A percentile compares a stretch with the other conserved stretches of the same genome.
These are phyloP conservation scores for Mucor lusitanicus DNA, from an alignment of 371 early-diverging fungal genomes.

Conservation along the genomic window DNA sequence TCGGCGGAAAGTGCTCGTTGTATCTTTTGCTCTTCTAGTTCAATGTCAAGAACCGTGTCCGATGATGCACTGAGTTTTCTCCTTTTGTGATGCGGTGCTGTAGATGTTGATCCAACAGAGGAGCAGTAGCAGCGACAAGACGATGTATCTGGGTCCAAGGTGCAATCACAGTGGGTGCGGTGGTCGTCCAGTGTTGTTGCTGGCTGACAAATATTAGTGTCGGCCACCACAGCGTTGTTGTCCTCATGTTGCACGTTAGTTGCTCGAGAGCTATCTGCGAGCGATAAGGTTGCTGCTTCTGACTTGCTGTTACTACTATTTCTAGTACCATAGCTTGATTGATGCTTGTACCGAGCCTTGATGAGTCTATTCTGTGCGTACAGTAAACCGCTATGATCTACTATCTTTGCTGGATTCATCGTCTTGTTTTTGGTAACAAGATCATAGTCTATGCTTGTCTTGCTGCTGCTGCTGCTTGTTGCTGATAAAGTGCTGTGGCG, in stretches of 20 bases:
- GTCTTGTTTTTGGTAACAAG: background rate
- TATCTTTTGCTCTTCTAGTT: background rate
- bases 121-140: no score
- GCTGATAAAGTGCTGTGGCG: background rate
- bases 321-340: background rate
- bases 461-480: background rate
- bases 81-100: background rate
- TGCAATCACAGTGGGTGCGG: background rate
- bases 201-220: background rate
- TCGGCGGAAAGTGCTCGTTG: background rate
- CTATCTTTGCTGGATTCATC: background rate
- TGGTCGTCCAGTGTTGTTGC: background rate
- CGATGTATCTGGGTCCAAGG: background rate
- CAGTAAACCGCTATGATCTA: background rate
- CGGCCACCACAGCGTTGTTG: background rate
- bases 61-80: background rate
- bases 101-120: background rate
- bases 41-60: background rate
- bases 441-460: background rate
- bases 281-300: background rate
- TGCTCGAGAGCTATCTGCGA: background rate
- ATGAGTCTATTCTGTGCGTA: background rate
- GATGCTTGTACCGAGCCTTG: background rate
- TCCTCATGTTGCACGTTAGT: no score
- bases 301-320: background rate